phyloP scores from a whole-genome alignment of 2,329 filamentous ascomycete genomes.

The Aspergillus hiratsukae region DNA sequence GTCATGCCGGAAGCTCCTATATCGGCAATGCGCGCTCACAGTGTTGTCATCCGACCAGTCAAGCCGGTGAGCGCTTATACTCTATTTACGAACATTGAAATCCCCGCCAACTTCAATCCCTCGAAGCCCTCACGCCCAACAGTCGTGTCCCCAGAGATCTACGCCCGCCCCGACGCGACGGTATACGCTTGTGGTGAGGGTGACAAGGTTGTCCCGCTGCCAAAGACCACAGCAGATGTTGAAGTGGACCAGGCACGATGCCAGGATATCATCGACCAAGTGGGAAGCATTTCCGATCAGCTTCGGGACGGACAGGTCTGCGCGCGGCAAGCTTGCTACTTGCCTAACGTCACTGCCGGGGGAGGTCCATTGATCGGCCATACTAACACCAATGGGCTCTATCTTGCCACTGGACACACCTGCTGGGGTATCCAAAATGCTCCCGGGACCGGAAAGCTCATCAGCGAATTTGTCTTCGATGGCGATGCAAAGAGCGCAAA shows the following conservation, averaged over 20 bases:
- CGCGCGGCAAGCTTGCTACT: conserved; percentile 83
- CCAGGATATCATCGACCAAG: conserved; percentile 79
- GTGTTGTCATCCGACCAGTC: conserved; percentile 56
- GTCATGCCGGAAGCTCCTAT: conserved; percentile 56
- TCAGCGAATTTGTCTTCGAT: conserved; percentile 75
- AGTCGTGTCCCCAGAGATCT: conserved; percentile 83
- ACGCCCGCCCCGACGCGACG: conserved; percentile 80
- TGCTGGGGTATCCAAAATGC: conserved; percentile 99
- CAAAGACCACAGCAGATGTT: conserved; percentile 70
- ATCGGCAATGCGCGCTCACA: conserved; percentile 57
- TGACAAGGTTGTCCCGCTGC: conserved; percentile 70
- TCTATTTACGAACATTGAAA: conserved; percentile 74
- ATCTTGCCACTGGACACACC: conserved; percentile 84
- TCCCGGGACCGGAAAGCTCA: conserved; percentile 76
- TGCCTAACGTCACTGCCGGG: conserved; percentile 64
- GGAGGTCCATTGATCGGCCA: conserved; percentile 75
- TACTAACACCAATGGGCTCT: conserved; percentile 68
- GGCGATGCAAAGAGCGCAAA: conserved; percentile 65
- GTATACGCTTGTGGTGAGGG: conserved; percentile 94
- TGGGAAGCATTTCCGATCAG: conserved; percentile 52
- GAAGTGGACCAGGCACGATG: conserved; percentile 70
- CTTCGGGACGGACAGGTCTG: conserved; percentile 66
- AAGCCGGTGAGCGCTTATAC: conserved; percentile 48
- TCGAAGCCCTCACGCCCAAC: conserved; percentile 51
- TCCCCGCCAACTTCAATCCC: conserved; percentile 59